Conservation (phyloP, 1,139 yeast genomes). For the Taphrina pruni region DNA sequence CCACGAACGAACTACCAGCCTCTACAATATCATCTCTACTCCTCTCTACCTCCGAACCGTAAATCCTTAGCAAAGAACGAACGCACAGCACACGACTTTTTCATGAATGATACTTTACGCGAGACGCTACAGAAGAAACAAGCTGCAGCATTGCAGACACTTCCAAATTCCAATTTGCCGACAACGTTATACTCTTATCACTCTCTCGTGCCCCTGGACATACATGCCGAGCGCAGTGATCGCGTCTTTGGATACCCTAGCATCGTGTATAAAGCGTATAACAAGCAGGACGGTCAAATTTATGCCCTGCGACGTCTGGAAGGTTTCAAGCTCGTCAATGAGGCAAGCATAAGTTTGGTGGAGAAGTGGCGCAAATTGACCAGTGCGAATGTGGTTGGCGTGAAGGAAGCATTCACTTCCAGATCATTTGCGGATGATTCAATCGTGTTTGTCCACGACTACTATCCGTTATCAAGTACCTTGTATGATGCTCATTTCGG, state of each 20-base stretch:
- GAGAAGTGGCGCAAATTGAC: conserved; percentile 61
- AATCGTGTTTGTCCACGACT: conserved; percentile 46
- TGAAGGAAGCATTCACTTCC: conserved; percentile 85
- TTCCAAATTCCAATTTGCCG: conserved; percentile 69
- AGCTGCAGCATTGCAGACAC: conserved; percentile 77
- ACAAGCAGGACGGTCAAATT: conserved; percentile 76
- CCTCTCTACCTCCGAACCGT: conserved; percentile 86
- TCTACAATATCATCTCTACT: conserved; percentile 83
- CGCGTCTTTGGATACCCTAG: conserved; percentile 67
- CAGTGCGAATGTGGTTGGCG: conserved; percentile 66
- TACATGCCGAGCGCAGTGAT: conserved; percentile 60
- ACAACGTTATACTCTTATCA: conserved; percentile 82
- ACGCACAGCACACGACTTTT: conserved; percentile 69
- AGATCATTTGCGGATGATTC: conserved; percentile 79
- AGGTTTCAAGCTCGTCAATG: conserved; percentile 64
- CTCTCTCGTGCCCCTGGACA: conserved; percentile 83
- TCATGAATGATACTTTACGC: conserved; percentile 73
- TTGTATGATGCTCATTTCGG: conserved; percentile 63
- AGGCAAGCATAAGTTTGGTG: conserved; percentile 60
- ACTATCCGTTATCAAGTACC: conserved; percentile 53
- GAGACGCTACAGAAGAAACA: conserved; percentile 74
- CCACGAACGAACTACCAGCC: conserved; percentile 54
- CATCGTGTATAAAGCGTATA: conserved; percentile 77
- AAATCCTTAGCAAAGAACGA: conserved; percentile 69
- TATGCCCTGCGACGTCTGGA: conserved; percentile 80